A percentile compares a stretch with the other conserved stretches of the same genome.
Evolutionary conservation across 768 basidiomycete species (phyloP).

Genomic region (Auricularia sp.): DNA sequence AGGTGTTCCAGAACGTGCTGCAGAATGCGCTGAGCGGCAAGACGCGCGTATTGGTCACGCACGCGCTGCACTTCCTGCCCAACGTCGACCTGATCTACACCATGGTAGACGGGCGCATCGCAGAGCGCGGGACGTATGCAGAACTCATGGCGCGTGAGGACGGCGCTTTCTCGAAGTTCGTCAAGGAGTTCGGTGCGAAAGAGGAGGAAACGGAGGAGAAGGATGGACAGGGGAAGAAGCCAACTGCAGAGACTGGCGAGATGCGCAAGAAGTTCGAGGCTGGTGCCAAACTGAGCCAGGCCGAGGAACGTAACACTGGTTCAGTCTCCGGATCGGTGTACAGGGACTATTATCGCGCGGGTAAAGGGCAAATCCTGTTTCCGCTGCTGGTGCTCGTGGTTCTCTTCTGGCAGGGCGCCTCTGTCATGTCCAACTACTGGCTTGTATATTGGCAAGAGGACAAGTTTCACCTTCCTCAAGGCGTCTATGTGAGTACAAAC

Average conservation of each 20-base stretch:
- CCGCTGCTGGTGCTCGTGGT: constrained; percentile 56
- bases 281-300: constrained; percentile 62
- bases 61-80: constrained; percentile 83
- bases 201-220: constrained; percentile 45
- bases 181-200: constrained; percentile 66
- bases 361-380: constrained; percentile 50
- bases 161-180: constrained; percentile 62
- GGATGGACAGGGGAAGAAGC: constrained; percentile 22
- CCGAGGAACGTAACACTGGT: constrained; percentile 74
- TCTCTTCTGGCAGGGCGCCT: constrained; percentile 55
- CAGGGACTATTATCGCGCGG: constrained; percentile 53
- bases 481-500: constrained; percentile 55
- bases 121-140: constrained; percentile 69
- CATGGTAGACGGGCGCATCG: constrained; percentile 64
- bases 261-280: constrained; percentile 28
- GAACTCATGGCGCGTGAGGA: constrained; percentile 49
- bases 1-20: constrained; percentile 77
- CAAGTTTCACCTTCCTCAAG: constrained; percentile 32
- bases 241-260: constrained; percentile 24
- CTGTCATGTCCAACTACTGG: constrained; percentile 69
- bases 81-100: constrained; percentile 80
- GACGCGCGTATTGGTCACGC: constrained; percentile 84
- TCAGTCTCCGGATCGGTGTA: constrained; percentile 43
- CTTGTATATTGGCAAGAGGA: constrained; percentile 80
- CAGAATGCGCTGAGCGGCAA: constrained; percentile 50